A percentile compares a stretch with the other conserved stretches of the same genome.
These are phyloP conservation scores for Pythium scleroteichum DNA, from an alignment of 352 stramenopile species.

Conservation along the genomic window DNA sequence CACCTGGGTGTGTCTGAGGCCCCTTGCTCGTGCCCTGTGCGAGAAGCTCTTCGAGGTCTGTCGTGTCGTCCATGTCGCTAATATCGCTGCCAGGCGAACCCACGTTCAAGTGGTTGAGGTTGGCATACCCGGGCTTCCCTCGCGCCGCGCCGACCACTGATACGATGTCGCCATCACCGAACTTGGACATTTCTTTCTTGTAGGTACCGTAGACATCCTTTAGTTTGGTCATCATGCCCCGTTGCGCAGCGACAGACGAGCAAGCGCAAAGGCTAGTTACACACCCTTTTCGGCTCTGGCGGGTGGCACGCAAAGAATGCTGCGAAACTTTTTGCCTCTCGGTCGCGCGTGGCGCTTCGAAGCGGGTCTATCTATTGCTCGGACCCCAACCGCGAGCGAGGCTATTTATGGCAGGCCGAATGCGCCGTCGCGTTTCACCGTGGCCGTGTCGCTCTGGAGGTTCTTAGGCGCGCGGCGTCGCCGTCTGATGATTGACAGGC, in stretches of 20 bases:
- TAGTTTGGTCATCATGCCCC: conserved; percentile 55
- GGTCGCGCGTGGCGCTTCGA: conserved; percentile 3
- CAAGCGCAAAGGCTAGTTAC: conserved; percentile 21
- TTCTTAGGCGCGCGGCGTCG: background rate
- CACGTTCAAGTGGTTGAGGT: conserved; percentile 82
- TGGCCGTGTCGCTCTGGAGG: background rate
- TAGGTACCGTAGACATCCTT: conserved; percentile 79
- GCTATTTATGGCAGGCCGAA: background rate
- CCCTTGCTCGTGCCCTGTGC: conserved; percentile 71
- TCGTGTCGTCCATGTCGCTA: conserved; percentile 79
- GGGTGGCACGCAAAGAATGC: background rate
- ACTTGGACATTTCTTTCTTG: conserved; percentile 84
- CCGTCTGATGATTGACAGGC: background rate
- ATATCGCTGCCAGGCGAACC: conserved; percentile 73
- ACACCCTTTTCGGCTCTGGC: conserved; percentile 25
- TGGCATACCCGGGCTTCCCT: conserved; percentile 76
- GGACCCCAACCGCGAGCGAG: conserved; percentile 5
- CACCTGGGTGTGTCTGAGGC: conserved; percentile 71
- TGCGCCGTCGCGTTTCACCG: background rate
- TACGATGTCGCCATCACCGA: conserved; percentile 68
- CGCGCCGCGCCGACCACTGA: conserved; percentile 50
- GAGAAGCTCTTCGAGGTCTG: conserved; percentile 78
- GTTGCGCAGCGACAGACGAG: conserved; percentile 41
- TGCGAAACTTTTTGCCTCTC: conserved; percentile 12
- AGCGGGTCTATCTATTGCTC: conserved; percentile 9